phyloP scores from a whole-genome alignment of 352 stramenopile species.

The Globisporangium polare region DNA sequence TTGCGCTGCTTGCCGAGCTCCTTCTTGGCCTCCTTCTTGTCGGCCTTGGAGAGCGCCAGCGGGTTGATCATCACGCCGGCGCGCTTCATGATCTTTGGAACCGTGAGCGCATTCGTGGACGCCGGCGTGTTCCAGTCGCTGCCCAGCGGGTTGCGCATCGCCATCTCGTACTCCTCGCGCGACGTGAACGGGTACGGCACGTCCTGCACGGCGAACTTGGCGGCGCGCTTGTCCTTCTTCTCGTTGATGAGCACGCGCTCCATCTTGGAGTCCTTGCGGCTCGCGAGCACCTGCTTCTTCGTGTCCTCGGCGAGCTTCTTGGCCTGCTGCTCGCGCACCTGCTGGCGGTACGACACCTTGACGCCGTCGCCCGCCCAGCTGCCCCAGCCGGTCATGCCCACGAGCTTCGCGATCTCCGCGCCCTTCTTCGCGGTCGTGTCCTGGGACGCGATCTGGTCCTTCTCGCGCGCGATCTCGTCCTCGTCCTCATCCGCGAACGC shows the following conservation, averaged over 20 bases:
- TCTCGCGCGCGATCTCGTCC: constrained; percentile 94
- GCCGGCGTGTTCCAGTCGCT: constrained; percentile 93
- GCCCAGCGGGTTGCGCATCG: constrained; percentile 93
- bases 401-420: constrained; percentile 70
- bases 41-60: constrained; percentile 83
- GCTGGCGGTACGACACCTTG: constrained; percentile 79
- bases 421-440: constrained; percentile 74
- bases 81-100: constrained; percentile 92
- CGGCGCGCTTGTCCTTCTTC: constrained; percentile 87
- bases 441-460: constrained; percentile 68
- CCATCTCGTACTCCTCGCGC: constrained; percentile 96
- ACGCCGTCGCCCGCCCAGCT: constrained; percentile 86
- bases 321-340: constrained; percentile 75
- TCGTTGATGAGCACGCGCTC: constrained; percentile 79
- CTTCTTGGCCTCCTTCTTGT: constrained; percentile 82
- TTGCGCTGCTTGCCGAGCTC: constrained; percentile 77
- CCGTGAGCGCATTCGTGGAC: constrained; percentile 90
- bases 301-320: constrained; percentile 61
- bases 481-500: constrained; percentile 89
- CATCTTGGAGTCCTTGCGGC: constrained; percentile 70
- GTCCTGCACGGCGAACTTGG: constrained; percentile 80
- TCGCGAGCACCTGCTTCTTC: constrained; percentile 65
- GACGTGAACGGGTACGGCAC: constrained; percentile 98
- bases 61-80: constrained; percentile 93
- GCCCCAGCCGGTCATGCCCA: constrained; percentile 89